These are phyloP conservation scores for Candida suzukii DNA, from an alignment of 805 yeast species.

Conservation along the genomic window DNA sequence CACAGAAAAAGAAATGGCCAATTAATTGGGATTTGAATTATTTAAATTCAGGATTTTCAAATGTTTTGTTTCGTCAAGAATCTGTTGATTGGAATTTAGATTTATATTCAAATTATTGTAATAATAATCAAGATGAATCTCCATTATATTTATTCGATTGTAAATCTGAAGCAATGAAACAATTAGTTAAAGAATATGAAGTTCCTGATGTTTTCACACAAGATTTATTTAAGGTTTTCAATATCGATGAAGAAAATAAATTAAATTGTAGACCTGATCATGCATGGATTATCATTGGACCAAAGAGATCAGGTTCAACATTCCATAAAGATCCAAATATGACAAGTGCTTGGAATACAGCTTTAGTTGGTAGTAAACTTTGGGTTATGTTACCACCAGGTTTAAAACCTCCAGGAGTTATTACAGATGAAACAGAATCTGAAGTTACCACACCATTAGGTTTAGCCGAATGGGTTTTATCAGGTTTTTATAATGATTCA, in stretches of 20 bases:
- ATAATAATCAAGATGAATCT: constrained; percentile 64
- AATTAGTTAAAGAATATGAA: constrained; percentile 43
- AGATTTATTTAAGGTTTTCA: constrained; percentile 58
- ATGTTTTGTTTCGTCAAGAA: constrained; percentile 72
- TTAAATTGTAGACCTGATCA: constrained; percentile 71
- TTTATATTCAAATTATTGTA: constrained; percentile 55
- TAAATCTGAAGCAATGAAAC: constrained; percentile 57
- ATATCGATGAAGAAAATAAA: constrained; percentile 17
- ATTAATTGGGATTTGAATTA: constrained; percentile 44
- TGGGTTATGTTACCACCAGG: constrained; percentile 88
- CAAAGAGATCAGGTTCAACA: constrained; percentile 75
- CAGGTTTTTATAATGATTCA: constrained; percentile 74
- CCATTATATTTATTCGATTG: constrained; percentile 87
- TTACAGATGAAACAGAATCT: constrained; percentile 66
- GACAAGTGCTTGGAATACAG: constrained; percentile 88
- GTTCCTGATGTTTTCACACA: constrained; percentile 47
- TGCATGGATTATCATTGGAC: constrained; percentile 89
- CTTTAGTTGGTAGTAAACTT: constrained; percentile 64
- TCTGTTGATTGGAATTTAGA: constrained; percentile 72
- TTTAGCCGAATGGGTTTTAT: constrained; percentile 82
- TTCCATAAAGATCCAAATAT: constrained; percentile 91
- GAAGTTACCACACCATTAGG: constrained; percentile 93
- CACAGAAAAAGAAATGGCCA: constrained; percentile 45
- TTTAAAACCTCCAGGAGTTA: constrained; percentile 78
- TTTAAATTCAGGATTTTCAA: constrained; percentile 47